Conservation (phyloP, 495 filamentous ascomycete genomes). For the Thermothielavioides terrestris region DNA sequence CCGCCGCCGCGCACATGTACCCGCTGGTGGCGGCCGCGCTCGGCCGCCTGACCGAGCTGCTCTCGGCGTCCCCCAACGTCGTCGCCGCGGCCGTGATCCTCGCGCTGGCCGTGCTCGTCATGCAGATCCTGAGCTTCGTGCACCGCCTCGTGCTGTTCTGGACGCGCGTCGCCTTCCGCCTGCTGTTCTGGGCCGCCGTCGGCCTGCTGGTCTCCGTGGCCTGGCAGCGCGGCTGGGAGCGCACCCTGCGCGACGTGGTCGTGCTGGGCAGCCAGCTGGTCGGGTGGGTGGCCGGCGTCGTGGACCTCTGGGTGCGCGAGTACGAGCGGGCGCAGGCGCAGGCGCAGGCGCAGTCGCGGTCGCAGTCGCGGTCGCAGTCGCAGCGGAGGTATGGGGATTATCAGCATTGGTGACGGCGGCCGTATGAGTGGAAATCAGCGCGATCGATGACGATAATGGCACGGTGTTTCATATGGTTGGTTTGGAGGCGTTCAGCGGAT, state of each 20-base stretch:
- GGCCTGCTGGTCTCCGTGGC: conserved; percentile 44
- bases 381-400: background rate
- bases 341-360: background rate
- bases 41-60: conserved; percentile 29
- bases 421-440: too few species aligned
- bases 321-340: conserved; percentile 38
- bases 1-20: background rate
- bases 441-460: too few species aligned
- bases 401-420: too few species aligned
- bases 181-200: conserved; percentile 52
- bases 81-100: conserved; percentile 49
- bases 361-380: background rate
- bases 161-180: conserved; percentile 49
- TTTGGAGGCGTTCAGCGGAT: too few species aligned
- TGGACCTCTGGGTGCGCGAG: conserved; percentile 49
- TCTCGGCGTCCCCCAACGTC: conserved; percentile 46
- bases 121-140: conserved; percentile 60
- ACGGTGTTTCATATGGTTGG: too few species aligned
- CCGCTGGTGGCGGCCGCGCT: conserved; percentile 42
- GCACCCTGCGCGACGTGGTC: conserved; percentile 47
- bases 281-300: conserved; percentile 46
- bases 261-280: conserved; percentile 20
- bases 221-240: conserved; percentile 56
- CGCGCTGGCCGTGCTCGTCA: conserved; percentile 46
- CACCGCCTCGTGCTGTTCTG: conserved; percentile 64